Evolutionary conservation across 352 stramenopile genomes (phyloP), one percentile per base, ranked within the genome.

Genomic region (Pythium periplocum): DNA sequence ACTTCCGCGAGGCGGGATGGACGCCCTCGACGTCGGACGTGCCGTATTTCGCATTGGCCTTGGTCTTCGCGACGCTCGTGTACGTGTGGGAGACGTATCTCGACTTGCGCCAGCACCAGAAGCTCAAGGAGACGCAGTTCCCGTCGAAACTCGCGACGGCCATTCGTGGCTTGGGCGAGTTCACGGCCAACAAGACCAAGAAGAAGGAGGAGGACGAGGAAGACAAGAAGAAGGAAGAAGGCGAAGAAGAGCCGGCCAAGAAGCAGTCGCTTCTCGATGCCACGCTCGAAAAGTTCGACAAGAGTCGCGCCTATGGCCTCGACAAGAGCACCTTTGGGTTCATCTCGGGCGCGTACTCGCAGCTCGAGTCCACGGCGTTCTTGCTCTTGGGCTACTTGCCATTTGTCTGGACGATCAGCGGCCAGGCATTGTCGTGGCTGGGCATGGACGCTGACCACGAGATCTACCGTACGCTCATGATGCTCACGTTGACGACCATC

Each of bases 261-360:
- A 8, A 64, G 26, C 55, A 55, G 49, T 79, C 87, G 48, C 67
- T 98, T 42, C 68, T 98, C 11, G 73, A 73, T 7, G 83, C 96
- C 39, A 93, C 96, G 8, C 61, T 86, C 55, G 75, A 62, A 12
- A 98, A 98, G 76, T 98, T 98, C 58, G 77, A 90, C 62, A 93
- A 85, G 53, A 93, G 90, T 34, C 91, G 96, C 69, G 71, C 85
- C 6, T 99, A 99, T 68, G 90, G 93, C 10, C 72, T 98, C 9
- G 96, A 98, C 70, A 98, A 98, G 77, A 98, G 96, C 64, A 78
- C 86, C 45, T 98, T 98, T 59, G 87, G 79, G 26, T 95, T 98
- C 53, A 59, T 99, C 34, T 87, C 82, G 8, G 86, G 77, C 40
- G 71, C 73, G 6, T 98, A 98, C 73, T 71, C 75, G 8, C 78